Evolutionary conservation across 495 filamentous ascomycete species (phyloP).

Genomic region (Hyaloscypha hepaticicola): DNA sequence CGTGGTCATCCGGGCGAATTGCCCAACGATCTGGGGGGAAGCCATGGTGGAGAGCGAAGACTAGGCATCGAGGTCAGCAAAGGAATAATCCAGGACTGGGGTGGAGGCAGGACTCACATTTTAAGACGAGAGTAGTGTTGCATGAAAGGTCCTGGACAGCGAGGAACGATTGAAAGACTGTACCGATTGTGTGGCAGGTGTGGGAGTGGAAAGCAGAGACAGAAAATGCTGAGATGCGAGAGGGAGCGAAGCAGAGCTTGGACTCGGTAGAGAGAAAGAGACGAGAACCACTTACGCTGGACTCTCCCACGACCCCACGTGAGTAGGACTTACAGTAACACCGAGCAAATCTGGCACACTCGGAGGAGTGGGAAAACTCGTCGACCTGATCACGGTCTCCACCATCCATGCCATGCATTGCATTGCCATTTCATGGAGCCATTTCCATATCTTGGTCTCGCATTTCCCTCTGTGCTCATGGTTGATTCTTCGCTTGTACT

Average conservation of each 20-base stretch:
- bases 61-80: slow-evolving; percentile 16
- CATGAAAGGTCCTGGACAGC: neutral
- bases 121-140: slow-evolving; percentile 2
- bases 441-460: neutral
- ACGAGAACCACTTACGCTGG: slow-evolving; percentile 9
- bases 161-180: neutral
- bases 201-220: neutral
- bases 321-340: slow-evolving; percentile 1
- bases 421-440: neutral
- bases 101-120: slow-evolving; percentile 9
- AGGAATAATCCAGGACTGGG: neutral
- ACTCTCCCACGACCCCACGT: slow-evolving; percentile 11
- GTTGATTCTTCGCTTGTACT: slow-evolving; percentile 1
- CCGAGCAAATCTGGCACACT: neutral
- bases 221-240: neutral
- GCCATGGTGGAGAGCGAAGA: slow-evolving; percentile 10
- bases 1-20: neutral
- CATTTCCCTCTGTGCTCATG: neutral
- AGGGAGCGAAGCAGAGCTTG: neutral
- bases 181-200: neutral
- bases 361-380: neutral
- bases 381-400: neutral
- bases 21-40: neutral
- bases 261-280: neutral
- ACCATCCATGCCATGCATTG: neutral